These are phyloP conservation scores for Hygrophorus pudorinus DNA, from an alignment of 768 basidiomycete genomes.

Conservation along the genomic window DNA sequence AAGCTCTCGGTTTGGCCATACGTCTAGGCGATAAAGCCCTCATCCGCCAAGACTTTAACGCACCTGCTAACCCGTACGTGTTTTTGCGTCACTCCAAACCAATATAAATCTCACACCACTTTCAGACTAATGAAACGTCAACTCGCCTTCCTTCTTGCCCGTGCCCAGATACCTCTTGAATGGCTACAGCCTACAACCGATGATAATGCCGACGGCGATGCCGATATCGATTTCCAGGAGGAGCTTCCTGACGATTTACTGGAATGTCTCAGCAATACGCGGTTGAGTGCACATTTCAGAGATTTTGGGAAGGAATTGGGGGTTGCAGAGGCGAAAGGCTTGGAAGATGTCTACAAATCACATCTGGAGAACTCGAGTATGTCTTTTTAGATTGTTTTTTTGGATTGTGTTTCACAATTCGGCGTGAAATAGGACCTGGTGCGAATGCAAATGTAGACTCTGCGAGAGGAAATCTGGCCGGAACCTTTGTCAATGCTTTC, in stretches of 20 bases:
- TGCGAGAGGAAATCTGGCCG: conserved; percentile 87
- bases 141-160: conserved; percentile 87
- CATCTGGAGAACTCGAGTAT: conserved; percentile 86
- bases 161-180: conserved; percentile 82
- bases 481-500: conserved; percentile 97
- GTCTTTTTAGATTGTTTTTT: conserved; percentile 11
- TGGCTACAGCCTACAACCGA: conserved; percentile 63
- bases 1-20: conserved; percentile 82
- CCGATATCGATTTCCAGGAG: conserved; percentile 45
- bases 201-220: conserved; percentile 42
- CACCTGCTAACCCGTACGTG: conserved; percentile 79
- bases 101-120: background rate
- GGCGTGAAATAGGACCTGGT: conserved; percentile 38
- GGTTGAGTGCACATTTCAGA: conserved; percentile 76
- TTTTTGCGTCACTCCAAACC: background rate
- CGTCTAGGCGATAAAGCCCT: conserved; percentile 72
- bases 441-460: conserved; percentile 79
- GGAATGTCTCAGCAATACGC: conserved; percentile 79
- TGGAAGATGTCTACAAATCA: conserved; percentile 96
- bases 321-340: conserved; percentile 77
- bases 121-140: conserved; percentile 84
- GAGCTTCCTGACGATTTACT: conserved; percentile 75
- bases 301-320: conserved; percentile 92
- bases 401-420: background rate
- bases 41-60: conserved; percentile 80